phyloP scores from a whole-genome alignment of 75 land plant genomes.

The Pinus taeda region DNA sequence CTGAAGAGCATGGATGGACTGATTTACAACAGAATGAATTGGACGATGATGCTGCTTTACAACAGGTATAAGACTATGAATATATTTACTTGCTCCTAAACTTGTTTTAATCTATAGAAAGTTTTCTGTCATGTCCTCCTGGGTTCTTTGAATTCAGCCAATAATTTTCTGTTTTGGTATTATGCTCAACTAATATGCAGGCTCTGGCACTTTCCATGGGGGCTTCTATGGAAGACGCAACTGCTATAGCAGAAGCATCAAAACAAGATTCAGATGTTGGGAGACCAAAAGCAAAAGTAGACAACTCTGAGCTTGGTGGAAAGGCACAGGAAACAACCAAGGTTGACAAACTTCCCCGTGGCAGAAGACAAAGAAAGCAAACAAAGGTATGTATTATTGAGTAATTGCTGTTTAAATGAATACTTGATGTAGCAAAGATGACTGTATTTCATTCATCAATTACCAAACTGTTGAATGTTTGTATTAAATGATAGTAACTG shows the following conservation, averaged over 20 bases:
- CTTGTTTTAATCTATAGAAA: background rate
- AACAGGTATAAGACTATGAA: slow-evolving; percentile 23
- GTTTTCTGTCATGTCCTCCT: background rate
- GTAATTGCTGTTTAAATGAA: background rate
- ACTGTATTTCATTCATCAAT: background rate
- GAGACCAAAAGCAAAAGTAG: slow-evolving; percentile 15
- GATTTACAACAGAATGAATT: background rate
- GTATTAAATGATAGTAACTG: background rate
- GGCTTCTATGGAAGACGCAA: slow-evolving; percentile 16
- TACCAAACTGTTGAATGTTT: background rate
- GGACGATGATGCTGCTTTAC: slow-evolving; percentile 39
- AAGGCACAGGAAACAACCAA: slow-evolving; percentile 25
- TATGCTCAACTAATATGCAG: slow-evolving; percentile 22
- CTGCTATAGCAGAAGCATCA: slow-evolving; percentile 10
- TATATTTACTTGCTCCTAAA: background rate
- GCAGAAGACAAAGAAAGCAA: slow-evolving; percentile 9
- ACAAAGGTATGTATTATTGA: background rate
- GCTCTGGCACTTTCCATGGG: slow-evolving; percentile 75
- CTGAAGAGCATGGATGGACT: slow-evolving; percentile 13
- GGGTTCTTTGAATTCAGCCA: background rate
- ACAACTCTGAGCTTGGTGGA: slow-evolving; percentile 22
- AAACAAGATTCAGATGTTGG: background rate
- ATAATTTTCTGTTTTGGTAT: background rate
- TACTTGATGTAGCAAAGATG: background rate
- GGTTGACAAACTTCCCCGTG: slow-evolving; percentile 10